Conservation (phyloP, 495 filamentous ascomycete genomes). For the Halenospora varia region DNA sequence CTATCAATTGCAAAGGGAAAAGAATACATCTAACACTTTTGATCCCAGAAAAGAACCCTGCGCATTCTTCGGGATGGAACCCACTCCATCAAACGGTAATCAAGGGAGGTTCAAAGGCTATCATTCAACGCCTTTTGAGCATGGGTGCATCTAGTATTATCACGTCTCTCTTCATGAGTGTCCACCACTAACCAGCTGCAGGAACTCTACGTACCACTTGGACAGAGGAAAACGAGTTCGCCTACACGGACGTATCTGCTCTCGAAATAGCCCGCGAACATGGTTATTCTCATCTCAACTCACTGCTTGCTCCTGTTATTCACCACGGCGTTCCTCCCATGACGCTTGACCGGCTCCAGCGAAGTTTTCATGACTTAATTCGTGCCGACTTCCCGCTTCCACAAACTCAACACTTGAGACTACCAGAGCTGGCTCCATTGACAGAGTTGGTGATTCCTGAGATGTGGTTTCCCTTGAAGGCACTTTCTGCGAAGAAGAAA, state of each 20-base stretch:
- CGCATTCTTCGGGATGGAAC: background rate
- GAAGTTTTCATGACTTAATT: conserved; percentile 1
- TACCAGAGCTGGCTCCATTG: conserved; percentile 1
- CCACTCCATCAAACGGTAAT: conserved; percentile 8
- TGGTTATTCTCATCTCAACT: background rate
- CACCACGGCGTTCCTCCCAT: background rate
- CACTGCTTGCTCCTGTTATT: conserved; percentile 6
- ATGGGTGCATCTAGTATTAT: conserved; percentile 4
- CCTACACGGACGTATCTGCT: background rate
- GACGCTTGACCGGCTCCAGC: background rate
- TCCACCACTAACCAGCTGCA: background rate
- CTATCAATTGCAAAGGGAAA: background rate
- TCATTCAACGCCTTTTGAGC: background rate
- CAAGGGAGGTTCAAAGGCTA: background rate
- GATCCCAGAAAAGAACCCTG: background rate
- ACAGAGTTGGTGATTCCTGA: conserved; percentile 2
- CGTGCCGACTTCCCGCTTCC: background rate
- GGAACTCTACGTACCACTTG: conserved; percentile 3
- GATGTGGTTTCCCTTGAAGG: conserved; percentile 8
- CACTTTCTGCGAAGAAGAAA: background rate
- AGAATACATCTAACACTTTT: background rate
- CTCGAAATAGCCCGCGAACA: conserved; percentile 4
- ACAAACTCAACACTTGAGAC: background rate
- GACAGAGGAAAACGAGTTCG: background rate
- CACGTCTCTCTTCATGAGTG: background rate